Percentiles rank a stretch among this genome's conserved stretches.
Evolutionary conservation across 73 alveolate species (phyloP).

Genomic region (Paramecium octaurelia): DNA sequence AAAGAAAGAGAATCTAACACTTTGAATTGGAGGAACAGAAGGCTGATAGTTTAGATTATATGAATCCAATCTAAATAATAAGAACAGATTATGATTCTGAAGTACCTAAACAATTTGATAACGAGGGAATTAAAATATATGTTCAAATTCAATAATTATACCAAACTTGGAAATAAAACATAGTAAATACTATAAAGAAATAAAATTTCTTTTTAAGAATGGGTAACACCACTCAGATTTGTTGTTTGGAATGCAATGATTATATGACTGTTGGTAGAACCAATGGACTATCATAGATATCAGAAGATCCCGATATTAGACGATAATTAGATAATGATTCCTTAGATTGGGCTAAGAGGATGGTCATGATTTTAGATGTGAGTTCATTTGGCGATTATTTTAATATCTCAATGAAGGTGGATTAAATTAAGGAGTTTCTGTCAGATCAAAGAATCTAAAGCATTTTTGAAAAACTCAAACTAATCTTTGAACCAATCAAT

Average conservation of each 20-base stretch:
- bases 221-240: neutral
- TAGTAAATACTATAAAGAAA: neutral
- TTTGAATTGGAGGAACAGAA: neutral
- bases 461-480: neutral
- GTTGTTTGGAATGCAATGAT: slow-evolving; percentile 24
- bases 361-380: neutral
- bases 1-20: neutral
- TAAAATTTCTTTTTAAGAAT: slow-evolving; percentile 27
- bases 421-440: neutral
- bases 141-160: neutral
- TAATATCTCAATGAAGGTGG: neutral
- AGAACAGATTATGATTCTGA: neutral
- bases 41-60: neutral
- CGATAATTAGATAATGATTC: neutral
- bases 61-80: neutral
- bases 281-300: neutral
- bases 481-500: neutral
- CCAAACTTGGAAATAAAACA: neutral
- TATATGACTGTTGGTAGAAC: neutral
- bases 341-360: neutral
- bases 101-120: slow-evolving; percentile 31
- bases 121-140: slow-evolving; percentile 27
- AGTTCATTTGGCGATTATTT: slow-evolving; percentile 8
- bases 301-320: neutral
- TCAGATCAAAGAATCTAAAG: neutral